Conservation (phyloP, 2,329 filamentous ascomycete genomes). For the Ampelomyces quisqualis region DNA sequence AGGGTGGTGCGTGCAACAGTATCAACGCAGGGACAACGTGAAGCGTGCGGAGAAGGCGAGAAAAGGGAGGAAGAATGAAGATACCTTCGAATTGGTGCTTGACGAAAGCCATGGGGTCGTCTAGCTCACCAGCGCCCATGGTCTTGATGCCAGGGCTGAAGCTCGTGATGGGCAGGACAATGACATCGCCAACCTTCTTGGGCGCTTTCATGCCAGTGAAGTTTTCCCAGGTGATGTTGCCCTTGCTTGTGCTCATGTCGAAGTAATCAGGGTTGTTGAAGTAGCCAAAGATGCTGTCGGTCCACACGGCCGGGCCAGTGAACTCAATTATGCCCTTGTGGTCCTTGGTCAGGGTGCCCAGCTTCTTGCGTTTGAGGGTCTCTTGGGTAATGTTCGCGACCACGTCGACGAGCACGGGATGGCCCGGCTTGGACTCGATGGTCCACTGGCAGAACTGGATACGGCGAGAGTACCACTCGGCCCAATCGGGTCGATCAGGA, state of each 20-base stretch:
- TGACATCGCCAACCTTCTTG: conserved; percentile 89
- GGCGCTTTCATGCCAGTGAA: conserved; percentile 84
- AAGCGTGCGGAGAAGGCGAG: conserved; percentile 1
- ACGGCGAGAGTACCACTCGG: conserved; percentile 90
- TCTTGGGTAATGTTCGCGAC: conserved; percentile 83
- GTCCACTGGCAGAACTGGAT: conserved; percentile 99
- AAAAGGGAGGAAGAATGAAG: conserved; percentile 25
- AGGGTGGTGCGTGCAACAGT: conserved; percentile 3
- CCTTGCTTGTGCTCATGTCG: conserved; percentile 68
- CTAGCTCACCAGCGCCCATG: conserved; percentile 84
- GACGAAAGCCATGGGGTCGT: conserved; percentile 96
- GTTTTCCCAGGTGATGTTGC: conserved; percentile 78
- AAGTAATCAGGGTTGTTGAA: conserved; percentile 92
- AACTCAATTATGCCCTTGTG: conserved; percentile 86
- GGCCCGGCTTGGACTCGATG: conserved; percentile 91
- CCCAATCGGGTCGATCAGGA: conserved; percentile 89
- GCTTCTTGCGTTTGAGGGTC: conserved; percentile 70
- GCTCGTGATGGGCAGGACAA: conserved; percentile 92
- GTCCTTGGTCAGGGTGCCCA: conserved; percentile 63
- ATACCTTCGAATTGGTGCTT: conserved; percentile 94
- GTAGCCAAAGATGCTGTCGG: conserved; percentile 85
- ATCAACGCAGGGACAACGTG: conserved; percentile 4
- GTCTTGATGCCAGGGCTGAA: conserved; percentile 94
- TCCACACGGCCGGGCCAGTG: conserved; percentile 93
- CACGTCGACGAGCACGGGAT: conserved; percentile 85